Evolutionary conservation across 257 asterid genomes (phyloP), one percentile per base, ranked within the genome.

Genomic region (Knoxia roxburghii): DNA sequence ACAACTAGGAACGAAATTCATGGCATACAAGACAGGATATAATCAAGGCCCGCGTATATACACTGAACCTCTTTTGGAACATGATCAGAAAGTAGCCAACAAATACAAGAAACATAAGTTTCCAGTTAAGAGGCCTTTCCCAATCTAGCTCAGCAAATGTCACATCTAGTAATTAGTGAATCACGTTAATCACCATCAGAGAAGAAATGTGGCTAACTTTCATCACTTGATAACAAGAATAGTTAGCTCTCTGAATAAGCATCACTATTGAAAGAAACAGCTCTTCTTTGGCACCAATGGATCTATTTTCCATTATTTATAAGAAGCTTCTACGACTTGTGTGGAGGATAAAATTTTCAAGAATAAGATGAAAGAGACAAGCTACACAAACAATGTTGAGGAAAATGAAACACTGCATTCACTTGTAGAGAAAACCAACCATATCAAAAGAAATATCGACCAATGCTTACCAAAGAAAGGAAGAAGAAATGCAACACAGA

Each of bases 381-480:
- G 32, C 39, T 14, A 50, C 2, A 12, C 26, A 10, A 26, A 7
- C 7, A 6, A 57, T 18, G 33, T 32, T 20, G 37, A 26, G 24
- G 8, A 43, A 26, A 18, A 68, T 68, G 13, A 20, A 68, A 56
- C 54, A 35, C 52, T 26, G 8, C 35, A 59, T 18, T 18, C 7
- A 39, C 37, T 18, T 21, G 55, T 27, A 37, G 17, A 18, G 30
- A 24, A 61, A 37, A 4, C 15, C 27, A 50, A 72, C 30, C 27
- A n/a, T 18, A 2, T 29, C 23, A 32, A 53, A 40, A 49, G 53
- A 58, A 40, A n/a, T 35, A 39, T 6, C 20, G 57, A 68, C 21
- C 43, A 56, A 56, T 49, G 27, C 55, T 23, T 85, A 90, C 96
- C 86, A 21, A 88, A 90, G 79, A 88, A 90, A 71, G 97, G 97